Conservation (phyloP, 257 asterid genomes). For the Solanum pimpinellifolium region DNA sequence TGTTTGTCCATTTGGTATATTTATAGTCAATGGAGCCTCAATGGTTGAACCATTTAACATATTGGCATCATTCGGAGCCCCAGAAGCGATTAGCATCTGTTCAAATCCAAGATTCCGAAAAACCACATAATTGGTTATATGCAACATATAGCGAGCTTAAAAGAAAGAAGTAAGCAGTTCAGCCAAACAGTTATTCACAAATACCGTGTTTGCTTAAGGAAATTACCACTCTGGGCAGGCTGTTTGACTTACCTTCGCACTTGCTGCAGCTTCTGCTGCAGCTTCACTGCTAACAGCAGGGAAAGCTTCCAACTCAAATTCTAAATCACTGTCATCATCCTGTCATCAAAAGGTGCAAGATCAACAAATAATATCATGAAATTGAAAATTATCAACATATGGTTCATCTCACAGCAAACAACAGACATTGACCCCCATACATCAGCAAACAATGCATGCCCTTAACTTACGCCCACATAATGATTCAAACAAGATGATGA, state of each 20-base stretch:
- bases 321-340: slow-evolving; percentile 88
- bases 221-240: neutral
- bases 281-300: slow-evolving; percentile 62
- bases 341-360: slow-evolving; percentile 15
- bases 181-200: neutral
- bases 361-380: neutral
- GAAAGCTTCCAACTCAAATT: slow-evolving; percentile 54
- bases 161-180: neutral
- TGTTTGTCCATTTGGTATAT: slow-evolving; percentile 48
- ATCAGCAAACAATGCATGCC: neutral
- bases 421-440: neutral
- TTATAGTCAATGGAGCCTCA: slow-evolving; percentile 82
- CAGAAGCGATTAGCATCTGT: slow-evolving; percentile 64
- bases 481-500: neutral
- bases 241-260: slow-evolving; percentile 43
- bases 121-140: neutral
- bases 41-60: slow-evolving; percentile 39
- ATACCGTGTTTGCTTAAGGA: neutral
- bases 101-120: neutral
- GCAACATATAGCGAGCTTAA: neutral
- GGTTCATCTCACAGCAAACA: neutral
- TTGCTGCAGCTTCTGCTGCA: slow-evolving; percentile 66
- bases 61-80: slow-evolving; percentile 34
- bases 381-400: neutral
- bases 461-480: neutral